Evolutionary conservation across 2,329 filamentous ascomycete genomes (phyloP).

Genomic region (Lasiodiplodia sp.): DNA sequence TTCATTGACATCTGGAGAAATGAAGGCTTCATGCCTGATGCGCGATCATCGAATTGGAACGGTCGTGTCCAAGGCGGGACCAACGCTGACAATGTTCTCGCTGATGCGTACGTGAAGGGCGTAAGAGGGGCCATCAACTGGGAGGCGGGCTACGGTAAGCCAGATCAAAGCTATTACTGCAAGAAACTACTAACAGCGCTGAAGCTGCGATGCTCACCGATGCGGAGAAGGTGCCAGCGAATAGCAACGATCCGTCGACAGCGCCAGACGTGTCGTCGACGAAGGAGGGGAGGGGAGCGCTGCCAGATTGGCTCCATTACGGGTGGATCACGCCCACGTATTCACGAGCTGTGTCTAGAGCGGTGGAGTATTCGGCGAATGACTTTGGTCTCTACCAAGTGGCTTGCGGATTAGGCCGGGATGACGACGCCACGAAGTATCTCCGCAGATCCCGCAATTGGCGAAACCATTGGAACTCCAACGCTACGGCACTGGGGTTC

Average conservation of each 20-base stretch:
- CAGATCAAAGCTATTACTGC: background rate
- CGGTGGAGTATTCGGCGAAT: constrained; percentile 73
- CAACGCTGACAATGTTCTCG: constrained; percentile 75
- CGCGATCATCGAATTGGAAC: constrained; percentile 72
- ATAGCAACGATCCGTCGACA: constrained; percentile 63
- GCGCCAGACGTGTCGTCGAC: constrained; percentile 65
- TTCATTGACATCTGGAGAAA: constrained; percentile 73
- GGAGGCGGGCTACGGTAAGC: constrained; percentile 48
- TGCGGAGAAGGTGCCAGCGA: constrained; percentile 67
- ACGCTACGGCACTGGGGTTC: constrained; percentile 65
- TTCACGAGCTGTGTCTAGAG: constrained; percentile 67
- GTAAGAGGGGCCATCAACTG: constrained; percentile 69
- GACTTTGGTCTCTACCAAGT: constrained; percentile 74
- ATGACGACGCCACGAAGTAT: constrained; percentile 60
- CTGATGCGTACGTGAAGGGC: constrained; percentile 75
- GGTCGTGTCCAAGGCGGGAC: constrained; percentile 73
- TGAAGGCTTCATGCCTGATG: constrained; percentile 71
- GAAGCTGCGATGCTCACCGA: constrained; percentile 67
- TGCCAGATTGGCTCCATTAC: constrained; percentile 71
- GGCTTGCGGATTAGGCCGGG: constrained; percentile 55
- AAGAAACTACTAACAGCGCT: background rate
- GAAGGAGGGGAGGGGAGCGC: constrained; percentile 71
- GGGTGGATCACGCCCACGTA: constrained; percentile 72
- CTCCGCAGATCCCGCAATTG: constrained; percentile 70
- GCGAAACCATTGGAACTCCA: constrained; percentile 74